Evolutionary conservation across 768 basidiomycete genomes (phyloP).

Genomic region (Dentipellis fragilis): DNA sequence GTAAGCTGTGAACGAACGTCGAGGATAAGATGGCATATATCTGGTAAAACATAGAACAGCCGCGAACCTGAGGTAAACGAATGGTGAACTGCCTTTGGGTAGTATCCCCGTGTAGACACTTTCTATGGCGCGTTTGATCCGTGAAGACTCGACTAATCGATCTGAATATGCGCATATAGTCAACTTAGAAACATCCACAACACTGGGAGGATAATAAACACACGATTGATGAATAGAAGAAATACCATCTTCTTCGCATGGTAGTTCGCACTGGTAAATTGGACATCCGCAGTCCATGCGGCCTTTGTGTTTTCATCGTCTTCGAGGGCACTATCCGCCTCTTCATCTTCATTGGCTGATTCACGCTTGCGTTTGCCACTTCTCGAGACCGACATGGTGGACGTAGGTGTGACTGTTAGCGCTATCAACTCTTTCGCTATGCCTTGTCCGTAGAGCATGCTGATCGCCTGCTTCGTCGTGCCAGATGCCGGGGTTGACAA

Average conservation of each 20-base stretch:
- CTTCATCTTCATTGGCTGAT: slow-evolving; percentile 19
- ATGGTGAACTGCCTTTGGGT: slow-evolving; percentile 84
- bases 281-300: slow-evolving; percentile 63
- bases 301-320: slow-evolving; percentile 22
- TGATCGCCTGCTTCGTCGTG: slow-evolving; percentile 58
- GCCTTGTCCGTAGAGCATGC: slow-evolving; percentile 69
- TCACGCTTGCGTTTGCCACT: slow-evolving; percentile 14
- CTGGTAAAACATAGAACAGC: not conserved
- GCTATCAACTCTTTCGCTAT: slow-evolving; percentile 70
- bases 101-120: slow-evolving; percentile 74
- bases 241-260: slow-evolving; percentile 80
- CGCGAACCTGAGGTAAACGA: slow-evolving; percentile 85
- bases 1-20: slow-evolving; percentile 37
- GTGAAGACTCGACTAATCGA: slow-evolving; percentile 80
- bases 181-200: not conserved
- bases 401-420: slow-evolving; percentile 16
- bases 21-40: not conserved
- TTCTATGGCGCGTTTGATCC: slow-evolving; percentile 84
- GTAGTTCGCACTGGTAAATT: slow-evolving; percentile 82
- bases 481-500: slow-evolving; percentile 70
- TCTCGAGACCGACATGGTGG: slow-evolving; percentile 28
- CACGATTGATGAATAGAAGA: slow-evolving; percentile 92
- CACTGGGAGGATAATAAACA: slow-evolving; percentile 17
- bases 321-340: slow-evolving; percentile 23
- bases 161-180: slow-evolving; percentile 36